Conservation (phyloP, 2,329 filamentous ascomycete genomes). For the Truncatella angustata region DNA sequence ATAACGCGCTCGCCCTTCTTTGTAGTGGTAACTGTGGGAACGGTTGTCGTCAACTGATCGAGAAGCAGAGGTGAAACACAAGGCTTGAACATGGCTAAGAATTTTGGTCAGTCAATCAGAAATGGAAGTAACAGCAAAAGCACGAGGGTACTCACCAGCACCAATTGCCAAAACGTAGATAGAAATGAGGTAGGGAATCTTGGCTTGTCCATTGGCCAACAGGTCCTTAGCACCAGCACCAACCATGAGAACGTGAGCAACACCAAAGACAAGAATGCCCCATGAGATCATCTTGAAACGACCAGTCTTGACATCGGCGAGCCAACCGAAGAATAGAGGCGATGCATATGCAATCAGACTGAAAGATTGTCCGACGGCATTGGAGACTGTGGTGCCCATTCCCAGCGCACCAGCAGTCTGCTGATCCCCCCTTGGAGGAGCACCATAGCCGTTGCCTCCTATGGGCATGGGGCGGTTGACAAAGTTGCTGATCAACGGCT, state of each 20-base stretch:
- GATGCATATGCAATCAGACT: conserved; percentile 56
- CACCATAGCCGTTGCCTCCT: conserved; percentile 37
- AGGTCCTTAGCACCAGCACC: conserved; percentile 51
- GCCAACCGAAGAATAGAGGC: conserved; percentile 52
- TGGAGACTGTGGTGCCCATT: conserved; percentile 52
- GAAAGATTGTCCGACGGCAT: conserved; percentile 53
- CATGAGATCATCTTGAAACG: conserved; percentile 71
- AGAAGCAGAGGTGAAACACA: conserved; percentile 69
- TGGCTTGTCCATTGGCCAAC: conserved; percentile 61
- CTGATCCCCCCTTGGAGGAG: conserved; percentile 37
- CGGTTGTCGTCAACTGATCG: conserved; percentile 61
- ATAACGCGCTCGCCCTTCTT: conserved; percentile 62
- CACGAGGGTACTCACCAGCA: conserved; percentile 52
- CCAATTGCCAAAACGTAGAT: conserved; percentile 54
- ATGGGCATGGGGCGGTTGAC: conserved; percentile 58
- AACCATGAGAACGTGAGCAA: conserved; percentile 69
- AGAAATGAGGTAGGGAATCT: conserved; percentile 41
- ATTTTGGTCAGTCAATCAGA: not conserved
- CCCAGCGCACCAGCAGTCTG: conserved; percentile 58
- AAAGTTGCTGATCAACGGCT: conserved; percentile 57
- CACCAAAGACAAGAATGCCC: conserved; percentile 64
- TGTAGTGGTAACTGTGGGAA: conserved; percentile 49
- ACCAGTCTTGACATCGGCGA: conserved; percentile 68
- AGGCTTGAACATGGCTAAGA: conserved; percentile 60
- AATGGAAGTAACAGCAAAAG: not conserved